Base-by-base conservation (phyloP, 148 eudicot genomes). In the Chenopodium quinoa region DNA sequence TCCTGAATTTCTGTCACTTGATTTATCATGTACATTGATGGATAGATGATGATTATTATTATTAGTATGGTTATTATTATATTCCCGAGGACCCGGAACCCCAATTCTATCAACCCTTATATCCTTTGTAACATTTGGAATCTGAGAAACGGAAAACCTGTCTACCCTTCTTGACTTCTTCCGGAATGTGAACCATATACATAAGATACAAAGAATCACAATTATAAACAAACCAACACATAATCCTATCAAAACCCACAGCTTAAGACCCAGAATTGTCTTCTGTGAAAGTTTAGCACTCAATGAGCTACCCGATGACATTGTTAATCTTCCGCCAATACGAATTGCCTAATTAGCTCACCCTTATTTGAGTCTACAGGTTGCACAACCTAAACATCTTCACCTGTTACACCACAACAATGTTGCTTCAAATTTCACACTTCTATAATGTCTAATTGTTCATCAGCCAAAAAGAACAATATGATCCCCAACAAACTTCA, bases 41-140 rank as follows among this genome's bases (percentile, higher is more conserved):
- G 83, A 81, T 70, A 88, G 34, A 83, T 79, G 86, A 71, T 84
- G 17, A 56, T 14, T 54, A 34, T 34, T 34, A 34, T 40, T 40
- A 40, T 40, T 40, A 40, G 44, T 40, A 71, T 93, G 93, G 12
- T 84, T 56, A 56, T 56, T 56, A 56, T 17, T 56, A 56, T 56
- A 17, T 56, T 89, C 90, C 74, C 80, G 86, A 78, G 78, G 75
- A 82, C 83, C 80, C 46, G 82, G 82, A 29, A 74, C 88, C 80
- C 88, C 93, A 70, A 89, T 87, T 73, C 93, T 91, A 79, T 91
- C 97, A 63, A 94, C 92, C 77, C 83, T 81, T 76, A 95, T 95
- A 68, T 95, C 98, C 85, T 95, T 95, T 16, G 97, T 81, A 19
- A 91, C 87, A 86, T 89, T 91, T 2, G 98, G 98, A 81, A 93